phyloP scores from a whole-genome alignment of 2,329 filamentous ascomycete genomes.

The Malbranchea zuffiana region DNA sequence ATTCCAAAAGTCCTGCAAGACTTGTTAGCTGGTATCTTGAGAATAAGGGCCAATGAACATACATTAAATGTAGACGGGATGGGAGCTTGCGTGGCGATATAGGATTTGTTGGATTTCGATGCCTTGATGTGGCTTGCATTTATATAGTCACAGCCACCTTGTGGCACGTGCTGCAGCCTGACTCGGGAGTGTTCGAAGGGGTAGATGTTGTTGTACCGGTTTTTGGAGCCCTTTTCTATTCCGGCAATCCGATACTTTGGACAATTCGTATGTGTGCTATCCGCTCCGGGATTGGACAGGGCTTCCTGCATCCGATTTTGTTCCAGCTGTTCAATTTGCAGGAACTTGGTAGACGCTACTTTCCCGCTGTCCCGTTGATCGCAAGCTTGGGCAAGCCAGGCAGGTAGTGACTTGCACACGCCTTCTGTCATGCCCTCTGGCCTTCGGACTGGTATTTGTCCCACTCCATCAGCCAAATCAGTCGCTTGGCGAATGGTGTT shows the following conservation, averaged over 20 bases:
- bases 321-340: slow-evolving; percentile 73
- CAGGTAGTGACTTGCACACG: slow-evolving; percentile 49
- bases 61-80: slow-evolving; percentile 85
- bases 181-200: slow-evolving; percentile 92
- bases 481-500: slow-evolving; percentile 93
- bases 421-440: slow-evolving; percentile 43
- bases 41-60: slow-evolving; percentile 17
- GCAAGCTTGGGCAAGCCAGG: slow-evolving; percentile 64
- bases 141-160: slow-evolving; percentile 77
- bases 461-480: slow-evolving; percentile 86
- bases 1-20: slow-evolving; percentile 81
- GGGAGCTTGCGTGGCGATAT: slow-evolving; percentile 92
- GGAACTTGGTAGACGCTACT: slow-evolving; percentile 68
- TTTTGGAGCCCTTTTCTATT: slow-evolving; percentile 89
- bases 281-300: slow-evolving; percentile 48
- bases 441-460: slow-evolving; percentile 57
- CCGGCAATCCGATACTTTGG: slow-evolving; percentile 65
- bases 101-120: slow-evolving; percentile 72
- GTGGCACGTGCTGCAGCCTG: slow-evolving; percentile 56
- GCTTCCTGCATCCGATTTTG: slow-evolving; percentile 88
- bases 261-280: slow-evolving; percentile 37
- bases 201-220: slow-evolving; percentile 95
- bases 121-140: slow-evolving; percentile 84
- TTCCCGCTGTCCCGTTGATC: slow-evolving; percentile 63
- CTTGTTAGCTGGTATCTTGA: slow-evolving; percentile 20